Percentiles rank a stretch among this genome's conserved stretches.
Conservation (phyloP, 257 asterid species). For the Ballota nigra region DNA sequence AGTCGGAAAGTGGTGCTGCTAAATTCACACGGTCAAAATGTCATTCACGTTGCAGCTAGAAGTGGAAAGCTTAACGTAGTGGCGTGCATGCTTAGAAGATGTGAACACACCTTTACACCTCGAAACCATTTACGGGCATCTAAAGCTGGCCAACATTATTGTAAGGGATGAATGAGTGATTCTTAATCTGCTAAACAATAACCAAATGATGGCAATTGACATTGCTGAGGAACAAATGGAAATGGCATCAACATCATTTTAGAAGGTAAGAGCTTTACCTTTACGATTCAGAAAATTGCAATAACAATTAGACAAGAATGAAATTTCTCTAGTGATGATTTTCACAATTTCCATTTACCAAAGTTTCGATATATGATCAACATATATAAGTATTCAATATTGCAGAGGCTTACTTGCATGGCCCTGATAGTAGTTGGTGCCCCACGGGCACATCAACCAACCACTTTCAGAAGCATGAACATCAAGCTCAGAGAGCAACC, state of each 20-base stretch:
- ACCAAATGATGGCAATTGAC: conserved; percentile 45
- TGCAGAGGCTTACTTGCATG: conserved; percentile 45
- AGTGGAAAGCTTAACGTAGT: conserved; percentile 40
- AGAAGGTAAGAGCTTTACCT: conserved; percentile 34
- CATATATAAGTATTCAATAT: not conserved
- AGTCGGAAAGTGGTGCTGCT: conserved; percentile 41
- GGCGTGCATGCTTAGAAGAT: conserved; percentile 33
- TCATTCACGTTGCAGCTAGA: conserved; percentile 46
- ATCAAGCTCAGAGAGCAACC: conserved; percentile 26
- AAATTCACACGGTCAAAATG: conserved; percentile 40
- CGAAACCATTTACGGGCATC: conserved; percentile 42
- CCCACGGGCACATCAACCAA: conserved; percentile 33
- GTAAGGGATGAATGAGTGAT: conserved; percentile 34
- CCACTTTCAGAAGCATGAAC: conserved; percentile 19
- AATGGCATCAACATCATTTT: conserved; percentile 31
- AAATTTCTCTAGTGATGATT: not conserved
- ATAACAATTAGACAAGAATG: not conserved
- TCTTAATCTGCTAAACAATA: conserved; percentile 35
- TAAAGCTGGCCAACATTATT: conserved; percentile 37
- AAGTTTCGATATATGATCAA: not conserved
- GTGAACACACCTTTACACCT: conserved; percentile 58
- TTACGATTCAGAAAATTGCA: not conserved
- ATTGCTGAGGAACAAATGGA: conserved; percentile 50
- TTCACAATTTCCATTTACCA: not conserved
- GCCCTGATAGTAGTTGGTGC: conserved; percentile 38